Percentiles rank a stretch among this genome's conserved stretches.
Conservation (phyloP, 2,329 filamentous ascomycete genomes). For the Sporothrix variecibatus region DNA sequence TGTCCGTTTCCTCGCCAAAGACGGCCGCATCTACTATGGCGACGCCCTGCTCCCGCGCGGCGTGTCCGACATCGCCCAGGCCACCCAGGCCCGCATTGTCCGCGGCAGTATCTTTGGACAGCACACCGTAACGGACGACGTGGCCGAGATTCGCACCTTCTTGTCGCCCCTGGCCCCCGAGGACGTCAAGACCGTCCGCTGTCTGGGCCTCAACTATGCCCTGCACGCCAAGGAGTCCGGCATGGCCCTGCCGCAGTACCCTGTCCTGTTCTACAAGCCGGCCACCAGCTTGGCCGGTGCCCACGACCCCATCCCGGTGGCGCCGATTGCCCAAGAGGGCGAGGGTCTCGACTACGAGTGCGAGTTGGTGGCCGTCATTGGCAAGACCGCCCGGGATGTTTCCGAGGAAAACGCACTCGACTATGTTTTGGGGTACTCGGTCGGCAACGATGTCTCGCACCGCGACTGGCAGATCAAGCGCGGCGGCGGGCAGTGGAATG, state of each 20-base stretch:
- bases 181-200: constrained; percentile 67
- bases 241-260: constrained; percentile 69
- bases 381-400: constrained; percentile 66
- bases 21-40: constrained; percentile 71
- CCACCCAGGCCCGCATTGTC: constrained; percentile 63
- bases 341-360: constrained; percentile 77
- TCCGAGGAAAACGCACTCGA: constrained; percentile 65
- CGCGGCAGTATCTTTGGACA: constrained; percentile 66
- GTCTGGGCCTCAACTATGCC: constrained; percentile 71
- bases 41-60: constrained; percentile 69
- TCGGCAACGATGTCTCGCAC: constrained; percentile 80
- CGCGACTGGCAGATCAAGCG: constrained; percentile 73
- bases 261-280: constrained; percentile 75
- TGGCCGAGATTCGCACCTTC: constrained; percentile 58
- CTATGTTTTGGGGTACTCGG: constrained; percentile 72
- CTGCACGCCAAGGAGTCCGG: constrained; percentile 70
- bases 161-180: constrained; percentile 64
- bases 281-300: constrained; percentile 66
- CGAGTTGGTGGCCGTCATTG: constrained; percentile 74
- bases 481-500: constrained; percentile 68
- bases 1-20: constrained; percentile 70
- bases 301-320: constrained; percentile 66
- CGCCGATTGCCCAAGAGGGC: constrained; percentile 63
- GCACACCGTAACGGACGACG: constrained; percentile 63
- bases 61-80: constrained; percentile 61